Evolutionary conservation across 805 yeast genomes (phyloP).

Genomic region (Kuraishia borneana): DNA sequence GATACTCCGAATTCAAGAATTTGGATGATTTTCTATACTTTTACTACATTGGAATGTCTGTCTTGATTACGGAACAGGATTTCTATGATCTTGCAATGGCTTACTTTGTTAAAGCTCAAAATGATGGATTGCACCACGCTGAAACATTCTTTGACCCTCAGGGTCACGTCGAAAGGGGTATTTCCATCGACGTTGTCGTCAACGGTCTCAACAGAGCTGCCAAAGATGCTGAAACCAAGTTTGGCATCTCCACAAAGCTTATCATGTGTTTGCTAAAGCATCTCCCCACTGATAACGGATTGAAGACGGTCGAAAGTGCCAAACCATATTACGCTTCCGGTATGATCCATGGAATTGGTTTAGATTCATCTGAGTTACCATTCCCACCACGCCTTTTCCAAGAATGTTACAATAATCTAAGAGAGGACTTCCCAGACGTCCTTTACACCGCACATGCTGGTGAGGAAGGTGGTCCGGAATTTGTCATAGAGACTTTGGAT

Average conservation of each 20-base stretch:
- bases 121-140: slow-evolving; percentile 55
- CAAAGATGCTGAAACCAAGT: slow-evolving; percentile 43
- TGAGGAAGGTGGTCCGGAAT: slow-evolving; percentile 78
- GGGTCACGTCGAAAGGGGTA: slow-evolving; percentile 63
- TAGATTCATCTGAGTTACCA: slow-evolving; percentile 70
- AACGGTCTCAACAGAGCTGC: slow-evolving; percentile 61
- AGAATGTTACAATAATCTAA: slow-evolving; percentile 47
- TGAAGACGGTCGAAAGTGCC: slow-evolving; percentile 45
- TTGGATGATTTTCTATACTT: slow-evolving; percentile 70
- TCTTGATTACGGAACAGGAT: slow-evolving; percentile 58
- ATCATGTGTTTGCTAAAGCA: slow-evolving; percentile 81
- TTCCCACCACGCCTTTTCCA: slow-evolving; percentile 63
- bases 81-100: slow-evolving; percentile 71
- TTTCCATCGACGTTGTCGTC: slow-evolving; percentile 48
- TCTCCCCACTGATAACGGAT: slow-evolving; percentile 47
- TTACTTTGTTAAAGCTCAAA: slow-evolving; percentile 47
- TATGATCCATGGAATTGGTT: slow-evolving; percentile 64
- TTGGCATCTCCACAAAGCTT: slow-evolving; percentile 56
- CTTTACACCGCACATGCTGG: slow-evolving; percentile 82
- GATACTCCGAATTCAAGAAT: slow-evolving; percentile 53
- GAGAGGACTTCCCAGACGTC: slow-evolving; percentile 36
- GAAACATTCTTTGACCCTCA: slow-evolving; percentile 83
- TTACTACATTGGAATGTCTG: slow-evolving; percentile 75
- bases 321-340: slow-evolving; percentile 41
- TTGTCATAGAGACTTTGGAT: slow-evolving; percentile 47